Evolutionary conservation across 2,329 filamentous ascomycete species (phyloP), one percentile per base, ranked within the genome.

Genomic region (Coniochaeta sp.): DNA sequence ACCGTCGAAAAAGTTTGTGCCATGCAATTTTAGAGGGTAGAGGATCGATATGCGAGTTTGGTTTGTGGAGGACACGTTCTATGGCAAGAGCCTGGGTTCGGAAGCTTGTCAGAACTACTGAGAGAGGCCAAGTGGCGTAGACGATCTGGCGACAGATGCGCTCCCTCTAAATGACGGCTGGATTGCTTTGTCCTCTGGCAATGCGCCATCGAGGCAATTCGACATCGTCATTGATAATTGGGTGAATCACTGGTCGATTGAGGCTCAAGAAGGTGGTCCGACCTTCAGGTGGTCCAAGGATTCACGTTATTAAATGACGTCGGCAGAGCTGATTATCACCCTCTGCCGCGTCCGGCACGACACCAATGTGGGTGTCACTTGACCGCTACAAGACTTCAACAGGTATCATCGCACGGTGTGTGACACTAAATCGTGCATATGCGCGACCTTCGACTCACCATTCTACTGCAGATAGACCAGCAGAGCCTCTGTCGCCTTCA

Each of bases 401-500:
- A 24, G n/a, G 19, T 47, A 47, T 47, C n/a, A 47, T 14, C 43
- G 43, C n/a, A 24, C n/a, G 43, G 43, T 14, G 5, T 47, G 43
- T 8, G 16, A 47, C 1, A 47, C 19, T 19, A 47, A 5, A n/a
- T n/a, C 38, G 24, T 47, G 38, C 38, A 19, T n/a, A n/a, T n/a
- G n/a, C n/a, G 38, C 38, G 22, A 22, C 43, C 22, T 5, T 28
- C 16, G 22, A 52, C 22, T 52, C 12, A 52, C 47, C 43, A 12
- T 31, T 24, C 43, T 56, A 70, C 63, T 77, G 64, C 57, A 82
- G 62, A 67, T 80, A 79, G 26, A 82, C 72, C 56, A 82, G 60
- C 60, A 82, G 65, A 6, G 78, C 79, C 66, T 83, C 80, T 7
- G 76, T 76, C 6, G 78, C 80, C 22, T 67, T 68, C 24, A 82